phyloP scores from a whole-genome alignment of 148 eudicot genomes.

The Nepenthes mirabilis region DNA sequence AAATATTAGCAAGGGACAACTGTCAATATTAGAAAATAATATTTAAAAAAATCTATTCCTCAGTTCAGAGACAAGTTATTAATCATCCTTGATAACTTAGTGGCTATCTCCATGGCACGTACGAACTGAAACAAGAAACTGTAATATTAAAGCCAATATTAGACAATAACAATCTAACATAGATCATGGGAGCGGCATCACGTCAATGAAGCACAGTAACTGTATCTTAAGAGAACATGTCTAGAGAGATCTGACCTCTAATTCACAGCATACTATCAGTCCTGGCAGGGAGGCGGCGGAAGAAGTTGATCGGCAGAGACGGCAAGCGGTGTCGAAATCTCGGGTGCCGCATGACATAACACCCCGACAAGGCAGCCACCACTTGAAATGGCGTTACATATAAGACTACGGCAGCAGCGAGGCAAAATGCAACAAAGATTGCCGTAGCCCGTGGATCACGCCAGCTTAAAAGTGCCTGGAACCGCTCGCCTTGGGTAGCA shows the following conservation, averaged over 20 bases:
- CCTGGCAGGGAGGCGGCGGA: conserved; percentile 57
- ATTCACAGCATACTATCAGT: conserved; percentile 52
- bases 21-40: no score
- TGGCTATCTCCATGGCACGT: no score
- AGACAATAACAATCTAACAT: no score
- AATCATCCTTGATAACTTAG: no score
- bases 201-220: no score
- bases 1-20: no score
- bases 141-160: no score
- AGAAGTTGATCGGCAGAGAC: conserved; percentile 43
- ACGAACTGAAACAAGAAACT: no score
- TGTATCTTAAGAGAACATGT: no score
- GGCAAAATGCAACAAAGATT: conserved; percentile 38
- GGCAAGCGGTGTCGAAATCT: conserved; percentile 44
- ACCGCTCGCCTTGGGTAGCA: conserved; percentile 55
- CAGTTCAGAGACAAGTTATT: no score
- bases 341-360: conserved; percentile 54
- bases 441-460: conserved; percentile 59
- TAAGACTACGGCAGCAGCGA: conserved; percentile 32
- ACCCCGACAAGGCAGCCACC: conserved; percentile 28
- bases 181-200: no score
- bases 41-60: no score
- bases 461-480: conserved; percentile 60
- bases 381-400: conserved; percentile 53
- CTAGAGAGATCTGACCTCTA: background rate